Percentiles rank a stretch among this genome's conserved stretches.
These are phyloP conservation scores for Cytospora paraplurivora DNA, from an alignment of 2,329 filamentous ascomycete genomes.

Conservation along the genomic window DNA sequence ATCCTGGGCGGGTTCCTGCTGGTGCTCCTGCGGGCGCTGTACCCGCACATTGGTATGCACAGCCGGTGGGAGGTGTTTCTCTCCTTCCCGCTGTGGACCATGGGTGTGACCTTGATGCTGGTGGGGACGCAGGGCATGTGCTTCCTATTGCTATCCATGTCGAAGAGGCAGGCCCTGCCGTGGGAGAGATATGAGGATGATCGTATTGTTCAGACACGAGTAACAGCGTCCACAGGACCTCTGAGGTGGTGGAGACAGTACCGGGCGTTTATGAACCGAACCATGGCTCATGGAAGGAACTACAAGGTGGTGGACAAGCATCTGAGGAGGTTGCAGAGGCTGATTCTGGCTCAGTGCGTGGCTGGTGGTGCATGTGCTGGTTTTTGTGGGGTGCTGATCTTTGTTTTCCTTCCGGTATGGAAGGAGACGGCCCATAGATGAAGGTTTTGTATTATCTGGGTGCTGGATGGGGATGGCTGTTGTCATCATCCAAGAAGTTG, in stretches of 20 bases:
- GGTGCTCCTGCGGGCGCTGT: slow-evolving; percentile 44
- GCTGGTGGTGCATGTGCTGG: slow-evolving; percentile 43
- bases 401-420: slow-evolving; percentile 50
- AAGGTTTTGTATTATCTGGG: not conserved
- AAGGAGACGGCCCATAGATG: slow-evolving; percentile 36
- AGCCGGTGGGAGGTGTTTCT: slow-evolving; percentile 46
- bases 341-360: slow-evolving; percentile 48
- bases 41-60: slow-evolving; percentile 42
- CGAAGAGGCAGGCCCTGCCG: slow-evolving; percentile 47
- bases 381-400: slow-evolving; percentile 41
- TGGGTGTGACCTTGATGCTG: slow-evolving; percentile 47
- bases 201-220: not conserved
- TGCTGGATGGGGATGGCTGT: not conserved
- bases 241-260: slow-evolving; percentile 13
- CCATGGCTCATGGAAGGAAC: slow-evolving; percentile 33
- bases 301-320: slow-evolving; percentile 47
- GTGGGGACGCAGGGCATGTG: slow-evolving; percentile 49
- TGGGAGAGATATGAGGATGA: slow-evolving; percentile 52
- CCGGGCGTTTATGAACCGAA: slow-evolving; percentile 21
- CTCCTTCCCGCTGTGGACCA: slow-evolving; percentile 49
- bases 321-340: slow-evolving; percentile 46
- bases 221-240: slow-evolving; percentile 20
- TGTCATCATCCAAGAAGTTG: not conserved
- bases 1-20: slow-evolving; percentile 44
- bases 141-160: slow-evolving; percentile 51